Evolutionary conservation across 306 rosid genomes (phyloP), one percentile per base, ranked within the genome.

Genomic region (Oxytropis ochrocephala): DNA sequence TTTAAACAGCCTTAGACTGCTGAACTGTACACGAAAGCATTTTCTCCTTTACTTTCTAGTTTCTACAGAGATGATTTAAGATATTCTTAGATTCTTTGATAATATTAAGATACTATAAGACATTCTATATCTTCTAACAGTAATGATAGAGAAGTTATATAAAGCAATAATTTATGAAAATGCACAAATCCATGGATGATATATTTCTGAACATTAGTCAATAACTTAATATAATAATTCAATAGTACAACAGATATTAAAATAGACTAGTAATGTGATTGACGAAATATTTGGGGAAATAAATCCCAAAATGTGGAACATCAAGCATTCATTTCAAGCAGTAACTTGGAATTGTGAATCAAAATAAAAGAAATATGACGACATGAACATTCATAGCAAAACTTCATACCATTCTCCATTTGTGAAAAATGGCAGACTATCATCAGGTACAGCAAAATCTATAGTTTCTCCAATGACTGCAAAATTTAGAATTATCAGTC

Each of bases 391-490:
- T 75, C 43, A 41, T 21, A 54, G 43, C 13, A 36, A 57, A 19
- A 41, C 11, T 65, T 53, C 87, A 14, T 87, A 94, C 99, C 99
- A 94, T 82, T 94, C 99, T 72, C 99, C 99, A 75, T 94, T 94
- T 69, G 96, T 67, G 79, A 94, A 84, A 73, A 91, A 84, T 59
- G 81, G 57, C 14, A 73, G 71, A 59, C 76, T 86, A 56, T 82
- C 76, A 41, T 82, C 77, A 39, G 99, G 96, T 50, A 79, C 11
- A 64, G 44, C 92, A 53, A 83, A 91, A 63, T 90, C 87, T 54
- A 85, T 9, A 13, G 99, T 94, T 87, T 94, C 99, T 78, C 95
- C 99, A 27, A 94, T 83, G 81, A 80, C 99, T 94, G 91, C 80
- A 81, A 69, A 62, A 62, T 63, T 21, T 39, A 63, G 52, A 78